Conservation (phyloP, 176 grass and related monocot genomes). For the Oryza meridionalis region DNA sequence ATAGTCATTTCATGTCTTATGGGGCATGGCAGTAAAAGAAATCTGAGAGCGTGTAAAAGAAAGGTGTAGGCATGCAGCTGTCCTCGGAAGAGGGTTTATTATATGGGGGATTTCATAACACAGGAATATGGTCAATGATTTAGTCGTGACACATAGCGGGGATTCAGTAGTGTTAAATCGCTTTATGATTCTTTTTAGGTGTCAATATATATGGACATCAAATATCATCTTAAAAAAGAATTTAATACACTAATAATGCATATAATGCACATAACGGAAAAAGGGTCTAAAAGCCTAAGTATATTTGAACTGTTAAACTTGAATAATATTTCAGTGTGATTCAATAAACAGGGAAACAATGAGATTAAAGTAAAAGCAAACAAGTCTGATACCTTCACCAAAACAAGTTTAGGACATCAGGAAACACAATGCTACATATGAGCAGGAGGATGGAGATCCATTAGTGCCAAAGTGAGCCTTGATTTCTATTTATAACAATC, state of each 20-base stretch:
- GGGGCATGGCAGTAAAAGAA: background rate
- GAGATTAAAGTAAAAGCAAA: conserved; percentile 10
- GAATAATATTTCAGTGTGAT: background rate
- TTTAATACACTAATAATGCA: background rate
- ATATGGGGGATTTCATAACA: background rate
- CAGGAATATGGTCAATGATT: conserved; percentile 6
- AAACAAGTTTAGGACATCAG: background rate
- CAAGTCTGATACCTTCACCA: background rate
- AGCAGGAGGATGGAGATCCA: background rate
- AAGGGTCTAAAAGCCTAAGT: background rate
- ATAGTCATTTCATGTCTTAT: background rate
- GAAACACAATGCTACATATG: background rate
- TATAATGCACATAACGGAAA: background rate
- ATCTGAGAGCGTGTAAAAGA: background rate
- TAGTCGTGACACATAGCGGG: background rate
- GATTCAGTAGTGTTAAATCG: background rate
- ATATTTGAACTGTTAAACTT: background rate
- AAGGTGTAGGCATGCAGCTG: too few relatives aligned
- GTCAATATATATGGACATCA: background rate
- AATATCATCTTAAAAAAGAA: background rate
- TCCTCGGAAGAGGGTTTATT: conserved; percentile 21
- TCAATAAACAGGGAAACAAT: background rate
- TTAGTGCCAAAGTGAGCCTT: background rate
- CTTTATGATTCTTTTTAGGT: background rate
- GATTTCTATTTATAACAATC: background rate